Percentiles rank a stretch among this genome's conserved stretches.
Evolutionary conservation across 164 flowering plant species (phyloP).

Genomic region (Tetrastigma voinierianum): DNA sequence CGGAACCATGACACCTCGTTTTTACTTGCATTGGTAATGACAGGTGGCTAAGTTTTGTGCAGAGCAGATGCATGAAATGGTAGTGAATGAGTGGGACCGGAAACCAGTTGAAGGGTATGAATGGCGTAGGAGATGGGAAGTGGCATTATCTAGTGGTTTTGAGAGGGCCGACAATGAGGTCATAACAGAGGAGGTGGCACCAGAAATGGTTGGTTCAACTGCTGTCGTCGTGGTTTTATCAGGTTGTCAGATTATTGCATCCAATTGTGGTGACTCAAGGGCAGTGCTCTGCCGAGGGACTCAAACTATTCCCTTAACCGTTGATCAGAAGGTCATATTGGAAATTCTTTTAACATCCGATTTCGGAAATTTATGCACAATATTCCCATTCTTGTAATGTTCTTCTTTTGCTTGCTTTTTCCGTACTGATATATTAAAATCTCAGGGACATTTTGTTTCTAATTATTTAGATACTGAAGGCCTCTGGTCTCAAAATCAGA

Average conservation of each 20-base stretch:
- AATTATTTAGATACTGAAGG: no score
- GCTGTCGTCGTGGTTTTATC: conserved; percentile 63
- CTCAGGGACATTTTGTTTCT: no score
- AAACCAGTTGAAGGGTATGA: conserved; percentile 29
- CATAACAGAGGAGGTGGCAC: conserved; percentile 31
- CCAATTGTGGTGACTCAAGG: conserved; percentile 84
- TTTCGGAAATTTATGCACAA: background rate
- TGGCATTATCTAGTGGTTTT: conserved; percentile 44
- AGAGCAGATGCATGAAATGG: conserved; percentile 51
- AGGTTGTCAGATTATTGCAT: conserved; percentile 64
- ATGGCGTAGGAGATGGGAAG: conserved; percentile 64
- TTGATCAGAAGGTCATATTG: conserved; percentile 66
- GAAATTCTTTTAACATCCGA: background rate
- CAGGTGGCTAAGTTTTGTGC: conserved; percentile 71
- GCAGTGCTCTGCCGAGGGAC: conserved; percentile 64
- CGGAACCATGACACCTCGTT: background rate
- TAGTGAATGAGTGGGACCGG: conserved; percentile 56
- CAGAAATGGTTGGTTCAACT: conserved; percentile 76
- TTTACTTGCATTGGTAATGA: background rate
- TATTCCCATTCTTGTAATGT: background rate
- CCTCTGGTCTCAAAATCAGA: background rate
- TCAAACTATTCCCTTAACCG: conserved; percentile 50
- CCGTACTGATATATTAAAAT: no score
- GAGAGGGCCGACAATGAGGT: conserved; percentile 50
- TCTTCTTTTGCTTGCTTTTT: background rate